These are phyloP conservation scores for Penicillium sp. DNA, from an alignment of 2,329 filamentous ascomycete species.

Conservation along the genomic window DNA sequence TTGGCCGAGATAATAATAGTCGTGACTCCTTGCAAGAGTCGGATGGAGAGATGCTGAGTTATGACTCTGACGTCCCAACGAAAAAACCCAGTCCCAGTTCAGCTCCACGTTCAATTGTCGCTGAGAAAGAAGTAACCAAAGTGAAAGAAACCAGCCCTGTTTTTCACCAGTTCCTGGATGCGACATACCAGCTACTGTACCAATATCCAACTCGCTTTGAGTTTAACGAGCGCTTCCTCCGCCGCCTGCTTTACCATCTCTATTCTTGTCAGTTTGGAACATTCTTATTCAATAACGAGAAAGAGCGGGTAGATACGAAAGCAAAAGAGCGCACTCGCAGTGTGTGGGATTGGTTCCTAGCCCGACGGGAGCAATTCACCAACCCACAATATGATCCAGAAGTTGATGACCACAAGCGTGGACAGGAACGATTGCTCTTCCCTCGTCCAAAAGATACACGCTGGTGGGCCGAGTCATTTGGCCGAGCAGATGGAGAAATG, in stretches of 20 bases:
- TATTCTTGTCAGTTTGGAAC: slow-evolving; percentile 97
- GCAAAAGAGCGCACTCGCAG: slow-evolving; percentile 74
- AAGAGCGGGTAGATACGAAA: slow-evolving; percentile 72
- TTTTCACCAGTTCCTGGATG: slow-evolving; percentile 96
- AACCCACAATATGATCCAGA: slow-evolving; percentile 76
- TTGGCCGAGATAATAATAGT: slow-evolving; percentile 75
- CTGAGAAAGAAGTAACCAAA: slow-evolving; percentile 67
- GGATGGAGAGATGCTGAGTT: slow-evolving; percentile 53
- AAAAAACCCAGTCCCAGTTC: slow-evolving; percentile 39
- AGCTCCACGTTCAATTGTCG: slow-evolving; percentile 35
- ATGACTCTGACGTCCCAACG: slow-evolving; percentile 47
- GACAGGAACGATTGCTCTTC: slow-evolving; percentile 80
- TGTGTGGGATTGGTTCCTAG: slow-evolving; percentile 95
- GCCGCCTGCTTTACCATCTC: slow-evolving; percentile 85
- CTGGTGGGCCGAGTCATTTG: slow-evolving; percentile 92
- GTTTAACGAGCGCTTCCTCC: slow-evolving; percentile 91
- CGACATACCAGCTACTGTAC: slow-evolving; percentile 83
- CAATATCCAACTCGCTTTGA: slow-evolving; percentile 90
- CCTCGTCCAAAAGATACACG: slow-evolving; percentile 75
- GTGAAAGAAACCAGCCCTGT: slow-evolving; percentile 93
- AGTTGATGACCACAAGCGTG: slow-evolving; percentile 76
- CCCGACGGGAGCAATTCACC: slow-evolving; percentile 74
- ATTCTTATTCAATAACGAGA: slow-evolving; percentile 93
- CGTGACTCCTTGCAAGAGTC: slow-evolving; percentile 65
- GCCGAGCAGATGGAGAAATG: slow-evolving; percentile 88